phyloP scores from a whole-genome alignment of 139 green algal species.

The Yamagishiella unicocca region DNA sequence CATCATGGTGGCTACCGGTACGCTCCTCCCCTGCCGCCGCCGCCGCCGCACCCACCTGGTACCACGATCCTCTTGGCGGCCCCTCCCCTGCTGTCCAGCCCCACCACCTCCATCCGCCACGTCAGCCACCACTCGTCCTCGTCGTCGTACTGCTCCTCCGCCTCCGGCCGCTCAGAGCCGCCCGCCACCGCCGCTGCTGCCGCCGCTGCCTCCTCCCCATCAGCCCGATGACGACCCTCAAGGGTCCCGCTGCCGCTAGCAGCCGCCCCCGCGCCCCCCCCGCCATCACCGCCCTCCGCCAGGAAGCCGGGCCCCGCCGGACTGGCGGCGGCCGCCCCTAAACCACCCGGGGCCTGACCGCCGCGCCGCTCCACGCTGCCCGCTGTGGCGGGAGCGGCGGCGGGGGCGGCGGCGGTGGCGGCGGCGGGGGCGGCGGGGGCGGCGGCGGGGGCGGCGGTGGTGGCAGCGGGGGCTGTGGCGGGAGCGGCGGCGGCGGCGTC shows the following conservation, averaged over 20 bases:
- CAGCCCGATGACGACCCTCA: too few species aligned
- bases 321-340: too few species aligned
- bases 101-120: conserved; percentile 37
- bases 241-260: too few species aligned
- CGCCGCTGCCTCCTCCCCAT: not conserved
- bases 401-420: not conserved
- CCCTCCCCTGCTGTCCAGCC: not conserved
- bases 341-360: not conserved
- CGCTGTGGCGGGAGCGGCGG: too few species aligned
- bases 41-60: conserved; percentile 8
- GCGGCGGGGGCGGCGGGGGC: not conserved
- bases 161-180: not conserved
- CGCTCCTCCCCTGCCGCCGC: too few species aligned
- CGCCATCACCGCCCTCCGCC: too few species aligned
- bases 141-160: too few species aligned
- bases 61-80: not conserved
- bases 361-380: not conserved
- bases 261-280: too few species aligned
- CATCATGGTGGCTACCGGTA: not conserved
- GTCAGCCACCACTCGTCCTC: conserved; percentile 35
- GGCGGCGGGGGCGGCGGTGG: not conserved
- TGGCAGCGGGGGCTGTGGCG: not conserved
- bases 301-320: too few species aligned
- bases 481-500: not conserved
- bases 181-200: not conserved